A percentile compares a stretch with the other conserved stretches of the same genome.
These are phyloP conservation scores for Larix sibirica DNA, from an alignment of 83 land plant species.

Conservation along the genomic window DNA sequence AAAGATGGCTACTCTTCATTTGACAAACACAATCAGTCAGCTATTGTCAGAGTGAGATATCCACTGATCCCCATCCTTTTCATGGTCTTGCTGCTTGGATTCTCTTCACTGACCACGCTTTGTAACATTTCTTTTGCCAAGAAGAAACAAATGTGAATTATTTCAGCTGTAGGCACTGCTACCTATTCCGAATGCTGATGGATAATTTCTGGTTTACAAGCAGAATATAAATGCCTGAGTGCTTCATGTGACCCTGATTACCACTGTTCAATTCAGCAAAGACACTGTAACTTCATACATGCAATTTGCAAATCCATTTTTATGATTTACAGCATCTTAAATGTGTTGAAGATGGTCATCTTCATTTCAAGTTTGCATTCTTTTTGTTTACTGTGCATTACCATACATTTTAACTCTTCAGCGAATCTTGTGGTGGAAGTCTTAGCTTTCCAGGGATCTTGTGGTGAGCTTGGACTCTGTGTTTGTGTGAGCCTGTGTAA, in stretches of 20 bases:
- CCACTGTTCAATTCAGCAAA: background rate
- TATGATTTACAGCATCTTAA: background rate
- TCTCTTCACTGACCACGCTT: conserved; percentile 3
- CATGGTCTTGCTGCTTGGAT: background rate
- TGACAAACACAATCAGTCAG: background rate
- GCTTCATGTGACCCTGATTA: background rate
- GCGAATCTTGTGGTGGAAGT: background rate
- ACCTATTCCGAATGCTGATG: background rate
- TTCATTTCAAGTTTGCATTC: background rate
- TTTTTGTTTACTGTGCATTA: background rate
- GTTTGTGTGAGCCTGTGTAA: background rate
- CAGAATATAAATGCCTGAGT: background rate
- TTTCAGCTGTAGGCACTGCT: background rate
- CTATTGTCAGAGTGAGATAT: background rate
- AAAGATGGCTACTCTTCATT: conserved; percentile 5
- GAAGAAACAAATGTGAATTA: conserved; percentile 6
- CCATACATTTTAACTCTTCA: background rate
- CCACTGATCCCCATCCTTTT: background rate
- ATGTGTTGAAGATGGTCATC: background rate
- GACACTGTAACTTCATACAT: background rate
- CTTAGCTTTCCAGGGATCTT: background rate
- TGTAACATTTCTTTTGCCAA: conserved; percentile 9
- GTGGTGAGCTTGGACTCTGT: background rate
- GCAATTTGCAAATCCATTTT: background rate
- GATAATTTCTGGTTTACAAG: background rate